Evolutionary conservation across 2,329 filamentous ascomycete genomes (phyloP), one percentile per base, ranked within the genome.

Genomic region (Lomentospora prolificans): DNA sequence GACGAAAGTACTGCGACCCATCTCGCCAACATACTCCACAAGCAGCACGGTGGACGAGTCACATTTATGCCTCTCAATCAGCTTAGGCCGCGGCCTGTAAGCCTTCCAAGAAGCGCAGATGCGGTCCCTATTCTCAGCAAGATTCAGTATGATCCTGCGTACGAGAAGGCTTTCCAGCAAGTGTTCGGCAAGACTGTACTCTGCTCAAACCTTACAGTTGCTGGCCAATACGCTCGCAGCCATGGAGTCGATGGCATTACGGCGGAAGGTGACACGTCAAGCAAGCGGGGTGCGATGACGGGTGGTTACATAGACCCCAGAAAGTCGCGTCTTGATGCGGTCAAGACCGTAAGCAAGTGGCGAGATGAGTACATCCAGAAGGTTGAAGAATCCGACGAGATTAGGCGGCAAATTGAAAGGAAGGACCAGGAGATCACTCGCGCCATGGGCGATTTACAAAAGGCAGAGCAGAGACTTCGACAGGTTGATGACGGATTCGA

Each of bases 111-210:
- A 58, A 89, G 89, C 0, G 87, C 85, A 60, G 92, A 97, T 69
- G 92, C 90, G 2, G 83, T 96, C 33, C 89, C 90, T 1, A 81
- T 99, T 63, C 77, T 96, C 57, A 86, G 84, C 64, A 96, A 95
- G 70, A 80, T 97, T 58, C 80, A 82, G 51, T 99, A 86, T 65
- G 87, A 96, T 53, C 65, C 78, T 1, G 77, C 74, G 59, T 96
- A 86, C 62, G 89, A 95, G 57, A 86, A 83, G 63, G 94, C 94
- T 0, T 94, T 99, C 68, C 85, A 89, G 65, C 91, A 96, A 66
- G 90, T 99, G 0, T 99, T 99, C 70, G 94, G 91, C 50, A 95
- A 90, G 69, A 94, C 90, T 0, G 90, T 99, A 54, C 87, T 99
- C 56, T 97, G 94, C 62, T 91, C 92, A 2, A 95, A 90, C 62